Conservation (phyloP, 169 alveolate species). For the Plasmodium sp. region DNA sequence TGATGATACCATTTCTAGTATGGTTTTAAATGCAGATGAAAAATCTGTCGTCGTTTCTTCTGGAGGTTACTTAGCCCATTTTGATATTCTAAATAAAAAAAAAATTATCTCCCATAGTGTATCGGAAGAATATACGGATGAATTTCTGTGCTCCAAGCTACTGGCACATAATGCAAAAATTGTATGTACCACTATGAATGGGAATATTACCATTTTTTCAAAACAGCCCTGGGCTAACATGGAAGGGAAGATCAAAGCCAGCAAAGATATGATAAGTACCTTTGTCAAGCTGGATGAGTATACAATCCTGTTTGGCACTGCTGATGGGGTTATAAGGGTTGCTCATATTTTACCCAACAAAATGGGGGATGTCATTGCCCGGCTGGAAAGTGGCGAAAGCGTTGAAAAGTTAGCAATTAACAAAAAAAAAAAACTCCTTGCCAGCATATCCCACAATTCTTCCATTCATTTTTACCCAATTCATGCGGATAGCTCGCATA, state of each 20-base stretch:
- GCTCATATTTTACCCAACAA: conserved; percentile 33
- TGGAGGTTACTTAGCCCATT: conserved; percentile 49
- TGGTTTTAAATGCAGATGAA: conserved; percentile 23
- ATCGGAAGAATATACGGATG: conserved; percentile 56
- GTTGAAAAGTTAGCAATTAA: conserved; percentile 55
- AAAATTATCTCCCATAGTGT: conserved; percentile 26
- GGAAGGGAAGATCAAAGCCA: conserved; percentile 41
- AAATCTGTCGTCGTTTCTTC: conserved; percentile 15
- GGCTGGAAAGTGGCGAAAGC: not conserved
- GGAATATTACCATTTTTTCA: conserved; percentile 38
- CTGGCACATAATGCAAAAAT: conserved; percentile 30
- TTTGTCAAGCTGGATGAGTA: conserved; percentile 57
- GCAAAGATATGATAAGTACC: conserved; percentile 47
- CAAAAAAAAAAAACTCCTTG: conserved; percentile 44
- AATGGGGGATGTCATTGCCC: conserved; percentile 43
- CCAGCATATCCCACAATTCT: conserved; percentile 39
- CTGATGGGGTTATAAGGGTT: conserved; percentile 40
- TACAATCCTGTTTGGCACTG: conserved; percentile 42
- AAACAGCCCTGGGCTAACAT: conserved; percentile 47
- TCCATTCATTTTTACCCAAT: conserved; percentile 48
- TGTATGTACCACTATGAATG: conserved; percentile 51
- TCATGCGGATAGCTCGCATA: conserved; percentile 2
- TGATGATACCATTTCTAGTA: conserved; percentile 62
- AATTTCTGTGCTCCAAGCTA: conserved; percentile 23
- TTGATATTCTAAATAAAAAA: conserved; percentile 49